Evolutionary conservation across 306 rosid species (phyloP).

Genomic region (cucumber (Cucumis sativus)): DNA sequence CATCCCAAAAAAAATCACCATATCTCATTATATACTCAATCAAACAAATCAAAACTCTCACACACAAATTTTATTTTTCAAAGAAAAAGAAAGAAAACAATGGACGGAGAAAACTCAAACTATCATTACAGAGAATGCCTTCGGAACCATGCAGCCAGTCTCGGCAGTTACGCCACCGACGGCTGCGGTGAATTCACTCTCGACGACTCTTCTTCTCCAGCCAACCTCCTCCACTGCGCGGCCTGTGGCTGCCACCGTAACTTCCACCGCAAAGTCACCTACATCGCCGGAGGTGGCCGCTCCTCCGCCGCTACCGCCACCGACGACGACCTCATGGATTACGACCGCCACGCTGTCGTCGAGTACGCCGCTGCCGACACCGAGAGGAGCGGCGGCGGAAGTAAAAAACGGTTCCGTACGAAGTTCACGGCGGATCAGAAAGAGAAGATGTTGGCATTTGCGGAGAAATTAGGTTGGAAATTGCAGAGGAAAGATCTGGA

Average conservation of each 20-base stretch:
- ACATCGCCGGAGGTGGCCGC: slow-evolving; percentile 1
- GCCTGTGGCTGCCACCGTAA: slow-evolving; percentile 86
- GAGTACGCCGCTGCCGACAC: slow-evolving; percentile 6
- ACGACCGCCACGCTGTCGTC: slow-evolving; percentile 2
- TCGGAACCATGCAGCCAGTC: slow-evolving; percentile 87
- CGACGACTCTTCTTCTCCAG: slow-evolving; percentile 14
- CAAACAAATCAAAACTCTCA: not conserved
- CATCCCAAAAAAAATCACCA: not conserved
- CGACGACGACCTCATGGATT: not conserved
- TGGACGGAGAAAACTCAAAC: slow-evolving; percentile 27
- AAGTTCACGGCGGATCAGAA: slow-evolving; percentile 74
- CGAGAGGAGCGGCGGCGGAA: not conserved
- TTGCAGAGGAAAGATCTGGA: slow-evolving; percentile 4
- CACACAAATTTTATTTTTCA: not conserved
- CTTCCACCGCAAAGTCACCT: slow-evolving; percentile 61
- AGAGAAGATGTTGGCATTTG: slow-evolving; percentile 78
- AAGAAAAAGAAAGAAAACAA: not conserved
- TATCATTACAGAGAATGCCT: slow-evolving; percentile 55
- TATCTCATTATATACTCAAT: slow-evolving; percentile 6
- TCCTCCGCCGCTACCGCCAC: not conserved
- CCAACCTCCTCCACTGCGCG: slow-evolving; percentile 39
- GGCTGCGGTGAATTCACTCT: slow-evolving; percentile 84
- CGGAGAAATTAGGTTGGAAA: slow-evolving; percentile 51
- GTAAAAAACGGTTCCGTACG: slow-evolving; percentile 57
- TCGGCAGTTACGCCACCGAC: slow-evolving; percentile 88